Conservation (phyloP, 176 grass and related monocot genomes). For the Zizania latifolia region DNA sequence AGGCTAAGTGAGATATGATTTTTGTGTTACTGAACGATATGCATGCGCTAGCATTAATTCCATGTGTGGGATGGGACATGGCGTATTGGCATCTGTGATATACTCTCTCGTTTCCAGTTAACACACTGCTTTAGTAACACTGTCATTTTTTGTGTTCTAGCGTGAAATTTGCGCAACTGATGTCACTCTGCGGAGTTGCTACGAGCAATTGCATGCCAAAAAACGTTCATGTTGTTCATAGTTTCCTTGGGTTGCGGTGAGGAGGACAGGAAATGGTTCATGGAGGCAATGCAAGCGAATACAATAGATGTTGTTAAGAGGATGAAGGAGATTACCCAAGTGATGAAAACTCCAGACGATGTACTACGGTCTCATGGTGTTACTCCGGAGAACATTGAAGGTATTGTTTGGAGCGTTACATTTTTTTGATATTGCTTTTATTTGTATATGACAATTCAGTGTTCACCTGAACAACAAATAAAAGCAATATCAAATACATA, state of each 20-base stretch:
- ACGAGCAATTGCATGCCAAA: background rate
- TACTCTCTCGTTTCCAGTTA: no score
- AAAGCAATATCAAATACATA: no score
- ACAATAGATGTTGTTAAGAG: conserved; percentile 65
- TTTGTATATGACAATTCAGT: no score
- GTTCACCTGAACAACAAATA: no score
- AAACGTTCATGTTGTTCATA: background rate
- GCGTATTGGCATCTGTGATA: no score
- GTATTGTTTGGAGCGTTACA: background rate
- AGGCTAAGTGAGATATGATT: background rate
- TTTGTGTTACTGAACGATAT: background rate
- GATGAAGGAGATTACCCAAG: conserved; percentile 90
- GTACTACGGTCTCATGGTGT: conserved; percentile 67
- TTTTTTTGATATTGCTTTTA: background rate
- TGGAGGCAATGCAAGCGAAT: conserved; percentile 85
- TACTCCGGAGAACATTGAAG: conserved; percentile 64
- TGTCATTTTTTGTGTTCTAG: background rate
- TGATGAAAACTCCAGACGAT: conserved; percentile 86
- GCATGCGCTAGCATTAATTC: background rate
- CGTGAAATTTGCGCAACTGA: background rate
- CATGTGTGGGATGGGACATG: no score
- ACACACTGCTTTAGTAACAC: background rate
- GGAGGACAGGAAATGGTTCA: conserved; percentile 89
- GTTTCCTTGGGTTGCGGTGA: conserved; percentile 31
- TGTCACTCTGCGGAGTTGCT: background rate